Evolutionary conservation across 495 filamentous ascomycete species (phyloP).

Genomic region (Clavariopsis aquatica): DNA sequence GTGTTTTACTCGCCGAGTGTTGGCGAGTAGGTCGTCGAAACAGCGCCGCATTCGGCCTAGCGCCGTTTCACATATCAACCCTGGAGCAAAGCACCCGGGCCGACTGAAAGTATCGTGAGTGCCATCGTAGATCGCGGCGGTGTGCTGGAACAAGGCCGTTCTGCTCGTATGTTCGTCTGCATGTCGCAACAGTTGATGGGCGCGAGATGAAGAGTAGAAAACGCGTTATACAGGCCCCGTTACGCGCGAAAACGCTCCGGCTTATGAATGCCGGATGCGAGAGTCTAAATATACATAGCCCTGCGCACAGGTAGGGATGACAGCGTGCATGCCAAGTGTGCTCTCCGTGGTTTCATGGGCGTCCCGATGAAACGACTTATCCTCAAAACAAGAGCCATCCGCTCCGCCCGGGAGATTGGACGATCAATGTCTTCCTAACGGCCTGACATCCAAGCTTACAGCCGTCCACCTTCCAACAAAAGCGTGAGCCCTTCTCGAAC

Average conservation of each 20-base stretch:
- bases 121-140: slow-evolving; percentile 19
- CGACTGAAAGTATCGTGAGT: slow-evolving; percentile 12
- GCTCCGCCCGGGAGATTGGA: slow-evolving; percentile 36
- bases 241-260: slow-evolving; percentile 4
- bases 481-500: slow-evolving; percentile 31
- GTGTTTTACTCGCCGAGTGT: slow-evolving; percentile 28
- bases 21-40: slow-evolving; percentile 30
- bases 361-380: slow-evolving; percentile 36
- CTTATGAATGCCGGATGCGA: slow-evolving; percentile 17
- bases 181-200: background rate
- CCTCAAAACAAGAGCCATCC: slow-evolving; percentile 37
- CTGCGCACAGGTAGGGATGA: slow-evolving; percentile 34
- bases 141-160: background rate
- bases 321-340: slow-evolving; percentile 37
- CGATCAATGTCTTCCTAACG: slow-evolving; percentile 36
- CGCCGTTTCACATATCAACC: slow-evolving; percentile 30
- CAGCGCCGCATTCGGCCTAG: slow-evolving; percentile 13
- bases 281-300: slow-evolving; percentile 35
- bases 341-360: slow-evolving; percentile 35
- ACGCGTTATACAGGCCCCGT: background rate
- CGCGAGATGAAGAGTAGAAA: background rate
- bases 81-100: slow-evolving; percentile 35
- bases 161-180: background rate
- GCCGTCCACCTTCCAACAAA: slow-evolving; percentile 16
- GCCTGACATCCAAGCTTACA: slow-evolving; percentile 22